Base-by-base conservation (phyloP, 2,329 filamentous ascomycete species). In the Aspergillus tanneri region DNA sequence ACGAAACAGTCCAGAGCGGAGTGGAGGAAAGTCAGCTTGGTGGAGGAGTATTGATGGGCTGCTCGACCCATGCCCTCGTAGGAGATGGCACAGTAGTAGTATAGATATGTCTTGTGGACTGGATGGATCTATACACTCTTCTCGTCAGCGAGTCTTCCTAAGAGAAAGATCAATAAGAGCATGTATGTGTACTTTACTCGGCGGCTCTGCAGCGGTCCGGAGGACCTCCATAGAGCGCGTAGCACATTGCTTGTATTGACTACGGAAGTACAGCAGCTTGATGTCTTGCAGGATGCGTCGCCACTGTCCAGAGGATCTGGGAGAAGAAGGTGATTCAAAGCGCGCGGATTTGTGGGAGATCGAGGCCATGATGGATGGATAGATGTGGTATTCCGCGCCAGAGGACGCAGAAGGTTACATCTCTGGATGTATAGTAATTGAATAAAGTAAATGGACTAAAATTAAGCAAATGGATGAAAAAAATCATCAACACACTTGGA, bases 1-100 rank as follows among this genome's bases (percentile, higher is more conserved):
- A 66, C 42, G 51, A 75, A 77, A 34, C 60, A 65, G 32, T 71
- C 62, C 53, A 71, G 63, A 0, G 76, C 73, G 19, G 65, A 55
- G 10, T 66, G 58, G 34, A 77, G 64, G 10, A 71, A 59, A 0
- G 67, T 61, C 5, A 77, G 24, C 54, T 77, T 78, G 30, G 69
- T 69, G 18, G 56, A 58, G 2, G 76, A 77, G 54, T 71, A 70
- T n/a, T 72, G 64, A 45, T 77, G 75, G 42, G 76, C 72, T 23
- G 66, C 56, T 8, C 71, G 67, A 3, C 73, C 76, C n/a, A 77
- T 65, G 3, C 67, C 66, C 48, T 78, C 76, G 49, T 75, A 72
- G 21, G 67, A 73, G 8, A 74, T 61, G 3, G 70, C 77, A 8
- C 66, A 64, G 59, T 78, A 77, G 58, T 77, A 76, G 49, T 67